Conservation (phyloP, 768 basidiomycete genomes). For the Mycena olivaceomarginata region DNA sequence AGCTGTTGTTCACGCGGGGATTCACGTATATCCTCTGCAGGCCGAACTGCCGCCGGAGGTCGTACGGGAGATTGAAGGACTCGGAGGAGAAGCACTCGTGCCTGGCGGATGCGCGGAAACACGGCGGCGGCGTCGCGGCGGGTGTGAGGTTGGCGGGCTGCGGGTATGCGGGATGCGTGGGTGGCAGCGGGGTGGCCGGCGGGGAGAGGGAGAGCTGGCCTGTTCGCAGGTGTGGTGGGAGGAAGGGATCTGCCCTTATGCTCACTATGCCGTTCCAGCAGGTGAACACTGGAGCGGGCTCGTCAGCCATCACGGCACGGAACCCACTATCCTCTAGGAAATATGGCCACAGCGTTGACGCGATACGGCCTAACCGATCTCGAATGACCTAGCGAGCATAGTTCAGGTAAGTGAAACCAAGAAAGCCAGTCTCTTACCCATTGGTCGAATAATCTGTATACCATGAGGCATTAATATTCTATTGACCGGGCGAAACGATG, state of each 20-base stretch:
- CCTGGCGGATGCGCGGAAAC: slow-evolving; percentile 51
- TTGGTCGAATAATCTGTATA: slow-evolving; percentile 52
- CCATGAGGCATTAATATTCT: background rate
- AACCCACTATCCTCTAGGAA: slow-evolving; percentile 59
- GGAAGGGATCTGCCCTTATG: slow-evolving; percentile 60
- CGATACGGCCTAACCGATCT: slow-evolving; percentile 55
- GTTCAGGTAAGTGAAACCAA: background rate
- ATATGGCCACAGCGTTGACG: slow-evolving; percentile 58
- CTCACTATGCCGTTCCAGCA: slow-evolving; percentile 68
- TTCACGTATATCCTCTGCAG: slow-evolving; percentile 59
- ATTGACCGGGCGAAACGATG: background rate
- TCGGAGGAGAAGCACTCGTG: slow-evolving; percentile 47
- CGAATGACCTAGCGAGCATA: slow-evolving; percentile 35
- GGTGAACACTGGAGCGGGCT: slow-evolving; percentile 63
- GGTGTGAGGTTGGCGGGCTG: slow-evolving; percentile 42
- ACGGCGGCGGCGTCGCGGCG: slow-evolving; percentile 51
- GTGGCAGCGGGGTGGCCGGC: slow-evolving; percentile 27
- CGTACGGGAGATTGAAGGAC: slow-evolving; percentile 58
- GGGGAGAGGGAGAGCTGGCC: slow-evolving; percentile 46
- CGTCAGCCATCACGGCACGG: slow-evolving; percentile 55
- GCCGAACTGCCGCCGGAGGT: slow-evolving; percentile 60
- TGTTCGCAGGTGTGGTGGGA: slow-evolving; percentile 58
- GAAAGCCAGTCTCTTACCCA: slow-evolving; percentile 50
- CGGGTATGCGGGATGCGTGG: slow-evolving; percentile 51
- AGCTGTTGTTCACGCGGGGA: slow-evolving; percentile 60